Conservation (phyloP, 1,139 yeast genomes). For the Nadsonia starkeyi-henricii region DNA sequence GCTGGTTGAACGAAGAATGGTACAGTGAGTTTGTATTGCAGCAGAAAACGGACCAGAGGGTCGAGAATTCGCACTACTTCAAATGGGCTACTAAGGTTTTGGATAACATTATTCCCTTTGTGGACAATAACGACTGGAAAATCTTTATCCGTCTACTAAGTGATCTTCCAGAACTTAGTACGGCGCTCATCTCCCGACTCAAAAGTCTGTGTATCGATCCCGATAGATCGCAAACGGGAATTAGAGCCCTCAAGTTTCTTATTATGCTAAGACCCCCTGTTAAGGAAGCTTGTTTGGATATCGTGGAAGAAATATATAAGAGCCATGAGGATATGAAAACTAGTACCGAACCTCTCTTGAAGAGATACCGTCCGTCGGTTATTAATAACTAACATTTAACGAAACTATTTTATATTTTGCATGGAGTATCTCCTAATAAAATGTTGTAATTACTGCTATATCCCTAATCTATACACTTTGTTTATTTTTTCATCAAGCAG, state of each 20-base stretch:
- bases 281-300: conserved; percentile 46
- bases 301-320: conserved; percentile 43
- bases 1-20: conserved; percentile 97
- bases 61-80: conserved; percentile 16
- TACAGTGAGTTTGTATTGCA: conserved; percentile 44
- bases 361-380: conserved; percentile 29
- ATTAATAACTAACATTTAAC: conserved; percentile 1
- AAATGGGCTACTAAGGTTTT: conserved; percentile 61
- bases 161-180: conserved; percentile 67
- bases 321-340: conserved; percentile 41
- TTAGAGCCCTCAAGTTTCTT: conserved; percentile 60
- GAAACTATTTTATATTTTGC: not conserved
- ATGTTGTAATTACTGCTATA: no score
- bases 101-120: conserved; percentile 69
- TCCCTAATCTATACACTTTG: no score
- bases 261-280: conserved; percentile 88
- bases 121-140: conserved; percentile 69
- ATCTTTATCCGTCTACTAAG: conserved; percentile 69
- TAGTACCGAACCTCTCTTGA: conserved; percentile 40
- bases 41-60: conserved; percentile 6
- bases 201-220: conserved; percentile 79
- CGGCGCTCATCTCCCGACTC: conserved; percentile 45
- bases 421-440: no score
- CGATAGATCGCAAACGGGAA: conserved; percentile 63
- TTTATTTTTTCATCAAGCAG: no score